Conservation (phyloP, 805 yeast species). For the Kodamaea laetipori region DNA sequence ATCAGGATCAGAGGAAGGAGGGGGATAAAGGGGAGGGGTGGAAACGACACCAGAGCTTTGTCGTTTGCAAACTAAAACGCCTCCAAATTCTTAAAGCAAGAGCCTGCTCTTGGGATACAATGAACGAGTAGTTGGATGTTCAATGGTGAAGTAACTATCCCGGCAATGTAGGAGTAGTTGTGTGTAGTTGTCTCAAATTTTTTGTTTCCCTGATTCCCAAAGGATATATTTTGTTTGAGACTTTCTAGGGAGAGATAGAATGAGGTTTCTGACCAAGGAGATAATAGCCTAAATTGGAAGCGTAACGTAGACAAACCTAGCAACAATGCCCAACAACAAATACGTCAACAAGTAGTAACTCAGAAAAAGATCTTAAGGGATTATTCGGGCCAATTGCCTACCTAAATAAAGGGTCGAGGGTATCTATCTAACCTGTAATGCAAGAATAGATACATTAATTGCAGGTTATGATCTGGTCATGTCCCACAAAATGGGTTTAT, state of each 20-base stretch:
- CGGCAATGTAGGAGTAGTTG: conserved; percentile 4
- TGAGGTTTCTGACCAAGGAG: conserved; percentile 1
- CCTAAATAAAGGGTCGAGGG: no score
- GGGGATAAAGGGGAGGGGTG: conserved; percentile 1
- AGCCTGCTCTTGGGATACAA: conserved; percentile 4
- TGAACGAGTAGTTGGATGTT: conserved; percentile 1
- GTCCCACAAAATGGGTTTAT: no score
- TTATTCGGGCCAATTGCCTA: no score
- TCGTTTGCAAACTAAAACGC: not conserved
- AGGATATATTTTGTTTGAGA: not conserved
- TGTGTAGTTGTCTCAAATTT: conserved; percentile 3
- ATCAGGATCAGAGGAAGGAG: conserved; percentile 5
- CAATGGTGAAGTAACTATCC: conserved; percentile 1
- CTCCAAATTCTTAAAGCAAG: not conserved
- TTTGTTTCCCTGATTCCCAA: conserved; percentile 3
- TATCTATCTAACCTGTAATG: no score
- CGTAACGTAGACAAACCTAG: not conserved
- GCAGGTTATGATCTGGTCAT: no score
- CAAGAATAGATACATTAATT: no score
- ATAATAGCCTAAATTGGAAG: not conserved
- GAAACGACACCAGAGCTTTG: conserved; percentile 3
- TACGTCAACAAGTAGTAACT: no score
- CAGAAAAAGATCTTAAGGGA: no score
- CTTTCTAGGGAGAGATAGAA: not conserved
- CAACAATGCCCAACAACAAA: no score